Percentiles rank a stretch among this genome's conserved stretches.
Conservation (phyloP, 2,329 filamentous ascomycete species). For the Aspergillus latus region DNA sequence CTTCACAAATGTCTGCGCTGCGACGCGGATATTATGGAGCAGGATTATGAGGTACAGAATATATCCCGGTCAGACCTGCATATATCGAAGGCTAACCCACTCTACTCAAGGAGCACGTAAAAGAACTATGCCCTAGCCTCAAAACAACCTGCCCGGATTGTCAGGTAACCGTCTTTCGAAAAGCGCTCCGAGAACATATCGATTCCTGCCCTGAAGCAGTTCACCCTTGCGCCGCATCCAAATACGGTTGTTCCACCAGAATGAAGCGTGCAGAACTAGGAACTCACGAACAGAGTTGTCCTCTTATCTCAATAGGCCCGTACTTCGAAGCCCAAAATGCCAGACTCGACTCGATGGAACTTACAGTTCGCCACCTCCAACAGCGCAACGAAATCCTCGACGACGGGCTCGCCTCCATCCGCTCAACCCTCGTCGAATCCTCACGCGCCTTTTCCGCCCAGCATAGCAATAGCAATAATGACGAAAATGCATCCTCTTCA, state of each 20-base stretch:
- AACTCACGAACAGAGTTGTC: constrained; percentile 51
- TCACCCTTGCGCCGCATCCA: constrained; percentile 39
- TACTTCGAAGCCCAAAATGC: constrained; percentile 46
- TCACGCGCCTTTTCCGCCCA: constrained; percentile 22
- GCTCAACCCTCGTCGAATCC: constrained; percentile 38
- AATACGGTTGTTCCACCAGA: constrained; percentile 45
- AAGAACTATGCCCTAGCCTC: constrained; percentile 38
- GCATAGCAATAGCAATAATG: constrained; percentile 3
- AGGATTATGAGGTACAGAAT: constrained; percentile 50
- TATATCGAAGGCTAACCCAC: background rate
- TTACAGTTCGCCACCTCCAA: constrained; percentile 46
- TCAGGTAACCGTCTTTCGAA: constrained; percentile 32
- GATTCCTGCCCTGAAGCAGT: constrained; percentile 40
- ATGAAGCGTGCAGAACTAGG: constrained; percentile 39
- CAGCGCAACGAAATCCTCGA: constrained; percentile 51
- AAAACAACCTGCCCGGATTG: constrained; percentile 41
- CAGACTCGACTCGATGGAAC: constrained; percentile 45
- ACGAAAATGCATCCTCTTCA: background rate
- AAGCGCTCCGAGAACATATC: constrained; percentile 37
- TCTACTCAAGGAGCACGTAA: constrained; percentile 34
- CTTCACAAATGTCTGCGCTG: constrained; percentile 55
- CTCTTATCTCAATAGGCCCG: constrained; percentile 49
- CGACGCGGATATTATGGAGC: constrained; percentile 53
- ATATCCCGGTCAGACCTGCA: too few species aligned
- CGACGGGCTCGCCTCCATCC: constrained; percentile 45